phyloP scores from a whole-genome alignment of 495 filamentous ascomycete genomes.

The Xylaria scruposa region DNA sequence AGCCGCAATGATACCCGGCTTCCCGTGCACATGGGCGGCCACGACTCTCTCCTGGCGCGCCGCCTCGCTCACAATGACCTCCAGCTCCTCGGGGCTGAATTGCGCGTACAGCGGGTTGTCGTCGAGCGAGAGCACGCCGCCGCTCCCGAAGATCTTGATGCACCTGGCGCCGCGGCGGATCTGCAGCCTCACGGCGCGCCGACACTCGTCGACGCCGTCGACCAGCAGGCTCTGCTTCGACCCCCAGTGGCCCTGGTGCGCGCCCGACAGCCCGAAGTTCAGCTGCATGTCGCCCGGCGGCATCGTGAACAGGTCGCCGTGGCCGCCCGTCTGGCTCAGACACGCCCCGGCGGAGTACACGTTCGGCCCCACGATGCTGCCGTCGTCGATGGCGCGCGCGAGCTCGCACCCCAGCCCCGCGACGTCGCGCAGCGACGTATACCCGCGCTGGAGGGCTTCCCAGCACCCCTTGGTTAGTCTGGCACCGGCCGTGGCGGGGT shows the following conservation, averaged over 20 bases:
- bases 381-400: constrained; percentile 51
- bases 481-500: constrained; percentile 45
- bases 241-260: constrained; percentile 39
- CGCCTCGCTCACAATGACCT: constrained; percentile 57
- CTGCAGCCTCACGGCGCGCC: constrained; percentile 53
- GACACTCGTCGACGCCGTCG: constrained; percentile 58
- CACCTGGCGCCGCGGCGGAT: constrained; percentile 56
- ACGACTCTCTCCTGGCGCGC: constrained; percentile 50
- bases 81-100: constrained; percentile 58
- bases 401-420: constrained; percentile 55
- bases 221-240: constrained; percentile 38
- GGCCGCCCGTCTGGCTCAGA: constrained; percentile 57
- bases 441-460: constrained; percentile 54
- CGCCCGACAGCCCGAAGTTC: constrained; percentile 33
- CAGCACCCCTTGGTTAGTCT: constrained; percentile 48
- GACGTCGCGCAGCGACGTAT: constrained; percentile 60
- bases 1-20: constrained; percentile 57
- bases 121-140: constrained; percentile 53
- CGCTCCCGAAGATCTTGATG: constrained; percentile 59
- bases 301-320: constrained; percentile 51
- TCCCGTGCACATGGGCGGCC: constrained; percentile 60
- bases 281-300: constrained; percentile 46
- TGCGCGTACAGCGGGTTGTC: constrained; percentile 56
- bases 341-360: constrained; percentile 51
- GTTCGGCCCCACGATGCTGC: constrained; percentile 54